These are phyloP conservation scores for Leptodermis oblonga DNA, from an alignment of 257 asterid genomes.

Conservation along the genomic window DNA sequence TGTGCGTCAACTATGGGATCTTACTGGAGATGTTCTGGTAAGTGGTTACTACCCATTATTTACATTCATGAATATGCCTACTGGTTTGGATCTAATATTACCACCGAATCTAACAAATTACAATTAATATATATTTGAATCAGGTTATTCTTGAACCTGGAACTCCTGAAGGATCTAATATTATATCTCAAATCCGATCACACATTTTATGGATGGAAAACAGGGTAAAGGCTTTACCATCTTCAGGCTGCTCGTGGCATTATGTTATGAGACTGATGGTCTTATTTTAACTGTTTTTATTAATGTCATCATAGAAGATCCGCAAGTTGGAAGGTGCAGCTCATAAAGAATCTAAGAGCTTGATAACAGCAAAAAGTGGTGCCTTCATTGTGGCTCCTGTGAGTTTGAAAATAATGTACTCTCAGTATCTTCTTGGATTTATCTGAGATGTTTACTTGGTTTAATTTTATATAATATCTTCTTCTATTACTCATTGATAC, in stretches of 20 bases:
- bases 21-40: slow-evolving; percentile 86
- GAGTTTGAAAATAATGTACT: slow-evolving; percentile 15
- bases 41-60: slow-evolving; percentile 4
- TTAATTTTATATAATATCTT: slow-evolving; percentile 2
- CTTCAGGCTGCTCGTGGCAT: slow-evolving; percentile 4
- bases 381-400: slow-evolving; percentile 95
- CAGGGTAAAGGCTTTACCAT: slow-evolving; percentile 50
- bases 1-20: slow-evolving; percentile 95
- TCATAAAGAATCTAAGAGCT: slow-evolving; percentile 37
- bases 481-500: slow-evolving; percentile 2
- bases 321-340: slow-evolving; percentile 55
- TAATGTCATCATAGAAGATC: slow-evolving; percentile 45
- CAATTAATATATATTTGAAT: slow-evolving; percentile 15
- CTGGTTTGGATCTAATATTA: background rate
- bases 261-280: background rate
- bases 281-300: slow-evolving; percentile 14
- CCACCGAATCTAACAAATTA: background rate
- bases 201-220: slow-evolving; percentile 95
- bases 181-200: slow-evolving; percentile 90
- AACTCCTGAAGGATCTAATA: slow-evolving; percentile 93
- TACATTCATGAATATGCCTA: background rate
- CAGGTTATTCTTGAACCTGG: slow-evolving; percentile 96
- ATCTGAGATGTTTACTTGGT: background rate
- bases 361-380: slow-evolving; percentile 64
- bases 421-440: slow-evolving; percentile 1